Evolutionary conservation across 805 yeast genomes (phyloP), one percentile per base, ranked within the genome.

Genomic region (Phaffomyces antillensis): DNA sequence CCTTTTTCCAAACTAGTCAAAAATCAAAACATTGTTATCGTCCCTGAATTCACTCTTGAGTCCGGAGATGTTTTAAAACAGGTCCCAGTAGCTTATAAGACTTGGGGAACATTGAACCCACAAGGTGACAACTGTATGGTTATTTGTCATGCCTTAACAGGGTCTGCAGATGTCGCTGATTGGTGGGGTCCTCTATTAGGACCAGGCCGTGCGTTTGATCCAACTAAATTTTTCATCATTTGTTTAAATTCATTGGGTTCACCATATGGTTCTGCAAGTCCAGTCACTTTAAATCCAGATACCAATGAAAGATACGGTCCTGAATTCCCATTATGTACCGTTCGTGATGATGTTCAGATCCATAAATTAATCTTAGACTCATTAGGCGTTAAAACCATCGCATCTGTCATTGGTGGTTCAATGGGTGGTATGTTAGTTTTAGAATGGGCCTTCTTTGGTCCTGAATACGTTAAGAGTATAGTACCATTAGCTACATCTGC

Each of bases 171-270:
- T 61, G 96, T 91, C 16, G 75, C 84, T 35, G 99, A 93, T 58
- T 93, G 99, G 99, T 93, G 99, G 99, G 97, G 98, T 0, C 97
- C 98, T 0, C 65, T 93, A 23, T 67, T 93, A 26, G 99, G 98
- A 0, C 76, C 79, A 5, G 85, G 79, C 13, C 76, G 82, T 46
- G 95, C 98, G 1, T 88, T 93, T 64, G 99, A 93, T 65, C 96
- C 97, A 0, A 71, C 89, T 0, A 75, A 85, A 52, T 93, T 83
- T 62, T 87, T 87, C 62, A 79, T 93, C 39, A 73, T 93, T 15
- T 91, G 99, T 61, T 66, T 91, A 46, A 91, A 93, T 61, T 83
- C 95, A n/a, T 72, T 93, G 49, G 98, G 98, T 0, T 87, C 96
- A 0, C 99, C 99, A 0, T 93, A 93, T 58, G 99, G 99, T 1